Conservation (phyloP, 2,329 filamentous ascomycete genomes). For the Incumbomyces lentus region DNA sequence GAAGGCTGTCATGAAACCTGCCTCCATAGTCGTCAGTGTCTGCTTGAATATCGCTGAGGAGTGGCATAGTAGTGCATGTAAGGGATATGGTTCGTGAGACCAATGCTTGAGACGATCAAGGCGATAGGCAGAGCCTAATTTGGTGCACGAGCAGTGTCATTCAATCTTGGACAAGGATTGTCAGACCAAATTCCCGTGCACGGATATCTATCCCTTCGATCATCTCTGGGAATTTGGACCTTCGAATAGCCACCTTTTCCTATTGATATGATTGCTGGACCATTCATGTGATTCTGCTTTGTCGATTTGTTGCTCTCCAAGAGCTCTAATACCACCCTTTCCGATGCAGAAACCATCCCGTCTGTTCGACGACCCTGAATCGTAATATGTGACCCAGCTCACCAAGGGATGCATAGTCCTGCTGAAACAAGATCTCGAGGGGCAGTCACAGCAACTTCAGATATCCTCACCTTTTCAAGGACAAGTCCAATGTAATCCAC, state of each 20-base stretch:
- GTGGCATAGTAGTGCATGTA: background rate
- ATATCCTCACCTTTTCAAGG: slow-evolving; percentile 2
- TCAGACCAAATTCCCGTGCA: slow-evolving; percentile 3
- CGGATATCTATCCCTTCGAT: slow-evolving; percentile 1
- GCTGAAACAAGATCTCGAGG: no score
- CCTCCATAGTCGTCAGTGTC: background rate
- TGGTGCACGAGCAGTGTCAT: slow-evolving; percentile 2
- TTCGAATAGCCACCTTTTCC: background rate
- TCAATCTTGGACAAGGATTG: background rate
- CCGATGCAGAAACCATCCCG: no score
- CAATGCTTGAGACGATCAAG: background rate
- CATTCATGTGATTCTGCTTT: background rate
- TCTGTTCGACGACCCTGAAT: background rate
- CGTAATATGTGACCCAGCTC: no score
- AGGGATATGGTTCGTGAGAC: slow-evolving; percentile 1
- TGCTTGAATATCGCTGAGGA: background rate
- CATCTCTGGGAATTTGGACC: background rate
- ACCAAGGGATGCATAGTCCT: no score
- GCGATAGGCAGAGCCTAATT: background rate
- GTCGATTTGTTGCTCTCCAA: background rate
- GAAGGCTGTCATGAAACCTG: slow-evolving; percentile 1
- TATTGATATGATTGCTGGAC: no score
- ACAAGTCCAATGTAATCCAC: background rate
- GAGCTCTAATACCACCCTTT: background rate
- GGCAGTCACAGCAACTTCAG: background rate